phyloP scores from a whole-genome alignment of 1,284 basidiomycete species.

The Cryptococcus sp. region DNA sequence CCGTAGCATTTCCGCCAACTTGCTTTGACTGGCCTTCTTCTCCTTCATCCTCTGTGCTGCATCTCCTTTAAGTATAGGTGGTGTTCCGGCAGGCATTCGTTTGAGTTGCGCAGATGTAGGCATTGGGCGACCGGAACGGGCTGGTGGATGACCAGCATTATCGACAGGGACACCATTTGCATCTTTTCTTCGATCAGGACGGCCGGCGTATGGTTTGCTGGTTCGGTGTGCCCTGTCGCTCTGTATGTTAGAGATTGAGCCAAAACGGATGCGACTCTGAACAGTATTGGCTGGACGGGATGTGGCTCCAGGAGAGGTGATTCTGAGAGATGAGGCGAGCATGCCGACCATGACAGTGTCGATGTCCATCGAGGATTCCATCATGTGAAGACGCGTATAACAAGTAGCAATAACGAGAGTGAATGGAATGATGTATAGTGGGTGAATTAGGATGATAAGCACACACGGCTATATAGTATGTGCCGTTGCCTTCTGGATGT shows the following conservation, averaged over 20 bases:
- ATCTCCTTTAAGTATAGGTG: slow-evolving; percentile 10
- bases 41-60: slow-evolving; percentile 7
- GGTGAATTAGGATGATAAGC: no score
- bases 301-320: no score
- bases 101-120: not conserved
- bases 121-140: not conserved
- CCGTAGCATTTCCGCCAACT: slow-evolving; percentile 30
- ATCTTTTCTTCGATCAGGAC: not conserved
- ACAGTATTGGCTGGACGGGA: no score
- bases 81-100: slow-evolving; percentile 12
- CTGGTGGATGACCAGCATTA: not conserved
- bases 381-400: no score
- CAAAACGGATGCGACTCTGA: no score
- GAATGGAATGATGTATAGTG: no score
- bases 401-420: no score
- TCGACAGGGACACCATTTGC: slow-evolving; percentile 7
- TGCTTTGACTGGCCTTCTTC: slow-evolving; percentile 25
- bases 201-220: not conserved
- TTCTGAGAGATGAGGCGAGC: no score
- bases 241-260: slow-evolving; percentile 1
- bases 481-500: no score
- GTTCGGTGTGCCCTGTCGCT: slow-evolving; percentile 5
- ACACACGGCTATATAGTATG: no score
- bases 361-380: no score
- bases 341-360: no score